phyloP scores from a whole-genome alignment of 805 yeast genomes.

The Zygotorulaspora chibaensis region DNA sequence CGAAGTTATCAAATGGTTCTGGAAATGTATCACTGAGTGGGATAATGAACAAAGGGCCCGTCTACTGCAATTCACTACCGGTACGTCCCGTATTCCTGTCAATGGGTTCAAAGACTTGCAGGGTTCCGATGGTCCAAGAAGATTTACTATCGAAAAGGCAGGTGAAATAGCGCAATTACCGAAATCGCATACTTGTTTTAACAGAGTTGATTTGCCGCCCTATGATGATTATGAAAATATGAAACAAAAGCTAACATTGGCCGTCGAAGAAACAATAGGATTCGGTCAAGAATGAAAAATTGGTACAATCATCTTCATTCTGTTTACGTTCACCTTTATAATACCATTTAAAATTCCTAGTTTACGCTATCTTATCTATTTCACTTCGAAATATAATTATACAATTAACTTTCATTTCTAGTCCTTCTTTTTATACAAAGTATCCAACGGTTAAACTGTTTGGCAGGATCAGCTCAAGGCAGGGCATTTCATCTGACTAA shows the following conservation, averaged over 20 bases:
- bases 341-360: slow-evolving; percentile 4
- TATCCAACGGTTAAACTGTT: background rate
- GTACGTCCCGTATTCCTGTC: slow-evolving; percentile 98
- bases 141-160: slow-evolving; percentile 97
- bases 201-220: slow-evolving; percentile 96
- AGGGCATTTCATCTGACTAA: too few relatives aligned
- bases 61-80: slow-evolving; percentile 93
- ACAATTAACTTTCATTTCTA: background rate
- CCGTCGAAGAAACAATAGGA: slow-evolving; percentile 98
- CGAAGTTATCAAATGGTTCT: slow-evolving; percentile 97
- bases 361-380: slow-evolving; percentile 1
- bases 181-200: slow-evolving; percentile 97
- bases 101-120: slow-evolving; percentile 98
- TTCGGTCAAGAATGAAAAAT: slow-evolving; percentile 82
- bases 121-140: slow-evolving; percentile 98
- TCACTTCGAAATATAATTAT: background rate
- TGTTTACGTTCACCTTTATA: slow-evolving; percentile 2
- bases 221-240: slow-evolving; percentile 78
- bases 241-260: slow-evolving; percentile 86
- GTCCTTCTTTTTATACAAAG: background rate
- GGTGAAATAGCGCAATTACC: slow-evolving; percentile 92
- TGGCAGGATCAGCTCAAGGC: too few relatives aligned
- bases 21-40: slow-evolving; percentile 92
- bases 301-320: background rate
- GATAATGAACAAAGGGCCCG: slow-evolving; percentile 96